Conservation (phyloP, 169 alveolate genomes). For the Plasmodium ovale region DNA sequence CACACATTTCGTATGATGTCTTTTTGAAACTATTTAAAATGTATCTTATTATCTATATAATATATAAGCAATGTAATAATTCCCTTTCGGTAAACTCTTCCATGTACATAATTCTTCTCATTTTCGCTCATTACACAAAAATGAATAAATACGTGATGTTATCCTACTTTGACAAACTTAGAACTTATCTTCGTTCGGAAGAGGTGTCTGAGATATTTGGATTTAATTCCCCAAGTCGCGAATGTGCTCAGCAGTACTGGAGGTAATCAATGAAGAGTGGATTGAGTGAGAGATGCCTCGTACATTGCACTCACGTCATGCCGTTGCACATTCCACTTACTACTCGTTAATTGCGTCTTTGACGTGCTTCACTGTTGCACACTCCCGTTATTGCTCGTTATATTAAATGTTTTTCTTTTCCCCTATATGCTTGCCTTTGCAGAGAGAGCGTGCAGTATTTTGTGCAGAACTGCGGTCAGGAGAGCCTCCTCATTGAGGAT, state of each 20-base stretch:
- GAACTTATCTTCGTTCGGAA: constrained; percentile 3
- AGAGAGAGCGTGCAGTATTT: constrained; percentile 66
- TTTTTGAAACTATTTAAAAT: constrained; percentile 47
- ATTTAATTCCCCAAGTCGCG: background rate
- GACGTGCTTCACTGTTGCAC: no score
- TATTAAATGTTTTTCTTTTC: background rate
- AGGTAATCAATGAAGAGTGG: background rate
- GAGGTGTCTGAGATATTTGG: constrained; percentile 5
- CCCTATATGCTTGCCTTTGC: constrained; percentile 6
- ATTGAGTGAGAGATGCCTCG: no score
- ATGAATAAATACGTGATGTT: constrained; percentile 23
- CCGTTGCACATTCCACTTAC: no score
- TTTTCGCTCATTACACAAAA: constrained; percentile 19
- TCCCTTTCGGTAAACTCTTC: constrained; percentile 17
- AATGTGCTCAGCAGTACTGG: background rate
- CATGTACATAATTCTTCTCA: constrained; percentile 45
- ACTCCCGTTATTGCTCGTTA: no score
- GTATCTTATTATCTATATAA: constrained; percentile 45
- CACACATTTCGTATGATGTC: constrained; percentile 32
- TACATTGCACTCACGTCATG: no score
- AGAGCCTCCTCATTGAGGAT: constrained; percentile 29
- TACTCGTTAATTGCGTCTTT: no score
- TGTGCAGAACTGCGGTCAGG: constrained; percentile 6
- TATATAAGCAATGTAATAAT: constrained; percentile 18
- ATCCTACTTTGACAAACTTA: constrained; percentile 14